Conservation (phyloP, 768 basidiomycete genomes). For the Gloeostereum incarnatum region DNA sequence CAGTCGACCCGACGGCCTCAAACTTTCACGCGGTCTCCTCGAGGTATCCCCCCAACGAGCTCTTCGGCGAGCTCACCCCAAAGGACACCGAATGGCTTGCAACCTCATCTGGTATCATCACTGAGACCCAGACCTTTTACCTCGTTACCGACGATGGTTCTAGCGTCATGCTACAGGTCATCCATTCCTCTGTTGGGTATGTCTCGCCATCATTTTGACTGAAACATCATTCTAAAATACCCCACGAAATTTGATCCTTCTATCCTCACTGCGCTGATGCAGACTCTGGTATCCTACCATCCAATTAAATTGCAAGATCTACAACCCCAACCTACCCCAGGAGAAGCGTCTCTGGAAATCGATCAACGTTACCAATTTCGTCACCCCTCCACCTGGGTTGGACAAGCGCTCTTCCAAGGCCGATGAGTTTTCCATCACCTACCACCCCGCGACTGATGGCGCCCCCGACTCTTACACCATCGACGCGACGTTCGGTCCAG, state of each 20-base stretch:
- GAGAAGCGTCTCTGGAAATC: slow-evolving; percentile 78
- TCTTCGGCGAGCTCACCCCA: slow-evolving; percentile 67
- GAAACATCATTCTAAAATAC: no score
- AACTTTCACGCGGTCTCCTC: slow-evolving; percentile 81
- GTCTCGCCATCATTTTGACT: no score
- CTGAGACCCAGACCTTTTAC: slow-evolving; percentile 91
- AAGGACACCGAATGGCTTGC: slow-evolving; percentile 81
- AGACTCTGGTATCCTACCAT: slow-evolving; percentile 92
- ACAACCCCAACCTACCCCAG: slow-evolving; percentile 71
- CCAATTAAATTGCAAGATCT: slow-evolving; percentile 88
- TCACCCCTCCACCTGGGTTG: slow-evolving; percentile 60
- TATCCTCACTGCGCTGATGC: slow-evolving; percentile 6
- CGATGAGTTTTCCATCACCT: slow-evolving; percentile 74
- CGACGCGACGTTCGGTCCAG: slow-evolving; percentile 66
- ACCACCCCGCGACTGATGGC: slow-evolving; percentile 52
- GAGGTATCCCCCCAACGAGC: slow-evolving; percentile 40
- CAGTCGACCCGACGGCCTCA: slow-evolving; percentile 56
- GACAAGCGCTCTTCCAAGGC: slow-evolving; percentile 85
- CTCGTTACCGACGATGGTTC: slow-evolving; percentile 72
- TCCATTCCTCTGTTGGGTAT: slow-evolving; percentile 85
- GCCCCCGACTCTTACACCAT: slow-evolving; percentile 73
- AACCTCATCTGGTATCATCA: slow-evolving; percentile 65
- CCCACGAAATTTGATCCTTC: no score
- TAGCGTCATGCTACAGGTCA: slow-evolving; percentile 73
- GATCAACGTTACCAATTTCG: slow-evolving; percentile 75